Evolutionary conservation across 2,329 filamentous ascomycete species (phyloP).

Genomic region (Graphilbum ipis-grandicollis): DNA sequence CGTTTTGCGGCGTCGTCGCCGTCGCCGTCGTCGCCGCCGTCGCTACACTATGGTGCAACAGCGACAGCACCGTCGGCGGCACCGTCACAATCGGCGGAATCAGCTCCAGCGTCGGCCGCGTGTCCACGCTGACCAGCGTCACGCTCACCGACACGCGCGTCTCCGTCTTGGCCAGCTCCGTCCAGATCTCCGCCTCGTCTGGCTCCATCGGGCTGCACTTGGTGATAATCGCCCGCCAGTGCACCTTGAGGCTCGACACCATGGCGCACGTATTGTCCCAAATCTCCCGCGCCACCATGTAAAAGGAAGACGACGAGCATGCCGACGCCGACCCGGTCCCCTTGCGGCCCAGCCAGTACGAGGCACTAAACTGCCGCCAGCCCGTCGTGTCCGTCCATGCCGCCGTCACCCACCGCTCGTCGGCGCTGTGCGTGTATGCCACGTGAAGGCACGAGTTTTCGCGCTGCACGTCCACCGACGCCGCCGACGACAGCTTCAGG

Average conservation of each 20-base stretch:
- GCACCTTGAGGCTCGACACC: slow-evolving; percentile 49
- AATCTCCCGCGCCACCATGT: slow-evolving; percentile 53
- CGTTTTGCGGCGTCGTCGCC: slow-evolving; percentile 50
- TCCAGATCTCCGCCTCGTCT: slow-evolving; percentile 46
- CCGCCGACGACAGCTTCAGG: slow-evolving; percentile 51
- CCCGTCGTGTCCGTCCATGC: slow-evolving; percentile 71
- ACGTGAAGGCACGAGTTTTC: slow-evolving; percentile 71
- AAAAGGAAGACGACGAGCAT: slow-evolving; percentile 28
- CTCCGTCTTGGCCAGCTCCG: slow-evolving; percentile 32
- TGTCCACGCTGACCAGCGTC: slow-evolving; percentile 47
- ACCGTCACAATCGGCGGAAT: slow-evolving; percentile 36
- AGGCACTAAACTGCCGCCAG: slow-evolving; percentile 52
- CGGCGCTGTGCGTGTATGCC: slow-evolving; percentile 58
- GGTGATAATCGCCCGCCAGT: slow-evolving; percentile 62
- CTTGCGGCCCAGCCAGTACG: slow-evolving; percentile 53
- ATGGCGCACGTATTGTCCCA: slow-evolving; percentile 66
- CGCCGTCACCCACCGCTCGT: slow-evolving; percentile 61
- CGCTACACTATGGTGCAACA: slow-evolving; percentile 14
- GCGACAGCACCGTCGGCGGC: slow-evolving; percentile 23
- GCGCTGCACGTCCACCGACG: slow-evolving; percentile 55
- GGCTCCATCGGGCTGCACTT: slow-evolving; percentile 52
- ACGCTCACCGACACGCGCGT: slow-evolving; percentile 32
- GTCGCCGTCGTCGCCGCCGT: slow-evolving; percentile 27
- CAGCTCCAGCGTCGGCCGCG: slow-evolving; percentile 44
- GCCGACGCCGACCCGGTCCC: slow-evolving; percentile 33